Evolutionary conservation across 805 yeast genomes (phyloP).

Genomic region (Candida tammaniensis): DNA sequence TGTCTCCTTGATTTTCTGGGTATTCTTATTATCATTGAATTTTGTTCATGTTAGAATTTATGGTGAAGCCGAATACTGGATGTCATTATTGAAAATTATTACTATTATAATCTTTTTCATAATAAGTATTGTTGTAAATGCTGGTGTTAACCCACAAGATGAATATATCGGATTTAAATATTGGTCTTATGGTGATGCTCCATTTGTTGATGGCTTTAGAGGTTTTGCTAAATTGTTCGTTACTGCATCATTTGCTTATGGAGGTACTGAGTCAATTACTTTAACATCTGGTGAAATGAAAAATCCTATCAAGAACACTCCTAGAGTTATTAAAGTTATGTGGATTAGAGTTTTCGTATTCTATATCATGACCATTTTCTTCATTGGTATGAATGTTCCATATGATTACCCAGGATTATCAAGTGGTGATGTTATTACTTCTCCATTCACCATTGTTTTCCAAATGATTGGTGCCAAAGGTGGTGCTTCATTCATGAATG

Average conservation of each 20-base stretch:
- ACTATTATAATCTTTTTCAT: slow-evolving; percentile 58
- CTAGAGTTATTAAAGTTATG: slow-evolving; percentile 28
- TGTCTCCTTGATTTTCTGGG: slow-evolving; percentile 53
- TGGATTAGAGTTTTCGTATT: slow-evolving; percentile 33
- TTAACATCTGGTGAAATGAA: slow-evolving; percentile 34
- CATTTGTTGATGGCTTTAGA: slow-evolving; percentile 49
- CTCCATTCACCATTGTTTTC: slow-evolving; percentile 44
- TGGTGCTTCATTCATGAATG: slow-evolving; percentile 47
- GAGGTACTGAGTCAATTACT: slow-evolving; percentile 44
- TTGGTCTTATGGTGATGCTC: slow-evolving; percentile 50
- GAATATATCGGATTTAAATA: slow-evolving; percentile 43
- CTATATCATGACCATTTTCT: slow-evolving; percentile 35
- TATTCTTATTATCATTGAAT: slow-evolving; percentile 41
- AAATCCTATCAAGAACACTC: slow-evolving; percentile 28
- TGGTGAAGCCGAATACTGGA: slow-evolving; percentile 41
- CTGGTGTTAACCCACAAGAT: slow-evolving; percentile 51
- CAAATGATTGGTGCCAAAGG: slow-evolving; percentile 42
- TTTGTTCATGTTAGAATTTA: slow-evolving; percentile 37
- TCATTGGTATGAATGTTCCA: slow-evolving; percentile 43
- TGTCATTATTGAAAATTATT: slow-evolving; percentile 41
- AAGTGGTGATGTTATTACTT: slow-evolving; percentile 26
- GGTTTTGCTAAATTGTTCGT: slow-evolving; percentile 52
- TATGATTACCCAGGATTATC: slow-evolving; percentile 34
- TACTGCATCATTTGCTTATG: slow-evolving; percentile 50
- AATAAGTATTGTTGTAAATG: slow-evolving; percentile 53